Evolutionary conservation across 1,284 basidiomycete species (phyloP).

Genomic region (Leccinum insolens): DNA sequence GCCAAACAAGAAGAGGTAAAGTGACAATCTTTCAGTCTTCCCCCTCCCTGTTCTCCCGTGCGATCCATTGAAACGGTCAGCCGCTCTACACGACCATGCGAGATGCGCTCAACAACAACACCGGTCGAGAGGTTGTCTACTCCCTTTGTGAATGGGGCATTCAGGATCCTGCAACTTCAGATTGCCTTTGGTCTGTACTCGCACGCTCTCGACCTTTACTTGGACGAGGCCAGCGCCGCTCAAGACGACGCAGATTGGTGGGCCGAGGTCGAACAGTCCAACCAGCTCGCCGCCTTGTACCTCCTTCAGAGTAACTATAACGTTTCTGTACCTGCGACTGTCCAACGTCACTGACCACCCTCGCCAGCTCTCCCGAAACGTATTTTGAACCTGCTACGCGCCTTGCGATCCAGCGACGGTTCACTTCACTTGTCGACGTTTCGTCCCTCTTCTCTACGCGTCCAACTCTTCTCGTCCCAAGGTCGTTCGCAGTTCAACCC

Average conservation of each 20-base stretch:
- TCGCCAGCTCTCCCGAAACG: constrained; percentile 60
- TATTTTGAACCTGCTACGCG: constrained; percentile 47
- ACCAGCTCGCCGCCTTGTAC: constrained; percentile 51
- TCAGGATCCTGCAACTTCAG: constrained; percentile 45
- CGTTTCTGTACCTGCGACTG: background rate
- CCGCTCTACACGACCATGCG: constrained; percentile 9
- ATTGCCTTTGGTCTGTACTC: constrained; percentile 62
- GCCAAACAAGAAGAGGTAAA: constrained; percentile 9
- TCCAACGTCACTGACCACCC: constrained; percentile 8
- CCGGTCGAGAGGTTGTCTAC: constrained; percentile 51
- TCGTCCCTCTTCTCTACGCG: constrained; percentile 51
- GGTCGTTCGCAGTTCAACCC: constrained; percentile 43
- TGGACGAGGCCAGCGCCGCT: constrained; percentile 62
- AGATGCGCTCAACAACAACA: constrained; percentile 29
- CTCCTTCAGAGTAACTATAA: constrained; percentile 61
- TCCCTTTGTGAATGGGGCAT: constrained; percentile 61
- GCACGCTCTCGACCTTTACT: constrained; percentile 55
- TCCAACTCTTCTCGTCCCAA: constrained; percentile 46
- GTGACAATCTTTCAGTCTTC: background rate
- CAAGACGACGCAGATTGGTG: constrained; percentile 80
- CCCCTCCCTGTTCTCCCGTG: background rate
- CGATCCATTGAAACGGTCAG: background rate
- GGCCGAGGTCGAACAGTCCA: constrained; percentile 64
- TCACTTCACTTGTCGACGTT: constrained; percentile 53
- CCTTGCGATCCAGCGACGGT: constrained; percentile 48